A percentile compares a stretch with the other conserved stretches of the same genome.
phyloP scores from a whole-genome alignment of 371 early-diverging fungal genomes.

The Parasitella parasitica region DNA sequence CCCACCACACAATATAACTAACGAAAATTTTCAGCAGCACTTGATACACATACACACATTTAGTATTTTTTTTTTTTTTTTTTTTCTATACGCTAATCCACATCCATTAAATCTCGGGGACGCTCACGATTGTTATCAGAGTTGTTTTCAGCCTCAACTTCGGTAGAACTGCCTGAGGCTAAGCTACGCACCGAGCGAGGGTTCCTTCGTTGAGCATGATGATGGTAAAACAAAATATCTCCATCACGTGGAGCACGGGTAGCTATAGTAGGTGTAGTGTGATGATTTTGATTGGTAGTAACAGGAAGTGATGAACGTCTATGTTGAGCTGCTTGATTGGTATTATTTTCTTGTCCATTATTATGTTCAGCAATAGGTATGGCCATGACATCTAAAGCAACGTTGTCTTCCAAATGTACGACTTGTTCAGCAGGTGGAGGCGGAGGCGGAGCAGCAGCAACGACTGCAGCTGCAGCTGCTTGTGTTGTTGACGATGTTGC shows the following conservation, averaged over 20 bases:
- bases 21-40: neutral
- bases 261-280: neutral
- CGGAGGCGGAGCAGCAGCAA: constrained; percentile 31
- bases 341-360: constrained; percentile 3
- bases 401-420: constrained; percentile 30
- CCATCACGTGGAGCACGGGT: constrained; percentile 17
- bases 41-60: neutral
- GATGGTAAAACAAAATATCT: constrained; percentile 23
- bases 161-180: constrained; percentile 34
- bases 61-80: too few species aligned
- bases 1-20: too few species aligned
- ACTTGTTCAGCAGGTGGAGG: constrained; percentile 36
- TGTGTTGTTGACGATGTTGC: constrained; percentile 36
- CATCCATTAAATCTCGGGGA: constrained; percentile 32
- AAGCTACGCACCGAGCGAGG: constrained; percentile 24
- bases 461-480: constrained; percentile 29
- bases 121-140: constrained; percentile 18
- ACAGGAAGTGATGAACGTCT: constrained; percentile 24
- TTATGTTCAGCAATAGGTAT: constrained; percentile 24
- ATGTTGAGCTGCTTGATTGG: neutral
- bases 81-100: constrained; percentile 14
- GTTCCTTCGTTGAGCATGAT: constrained; percentile 24
- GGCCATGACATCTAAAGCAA: constrained; percentile 24
- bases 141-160: constrained; percentile 29
- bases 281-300: constrained; percentile 7